phyloP scores from a whole-genome alignment of 768 basidiomycete species.

The Naganishia kalamii region DNA sequence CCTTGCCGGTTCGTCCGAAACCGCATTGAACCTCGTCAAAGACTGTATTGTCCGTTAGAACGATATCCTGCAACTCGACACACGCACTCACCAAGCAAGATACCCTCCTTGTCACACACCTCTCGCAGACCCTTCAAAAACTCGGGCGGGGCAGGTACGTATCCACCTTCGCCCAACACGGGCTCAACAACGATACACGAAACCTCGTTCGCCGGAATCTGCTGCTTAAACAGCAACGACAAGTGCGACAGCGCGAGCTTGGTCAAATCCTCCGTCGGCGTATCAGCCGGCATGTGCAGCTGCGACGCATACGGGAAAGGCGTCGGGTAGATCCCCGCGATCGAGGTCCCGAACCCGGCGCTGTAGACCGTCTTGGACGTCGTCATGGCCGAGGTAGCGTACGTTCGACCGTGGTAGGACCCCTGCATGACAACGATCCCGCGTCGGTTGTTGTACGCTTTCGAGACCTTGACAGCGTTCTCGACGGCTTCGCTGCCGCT shows the following conservation, averaged over 20 bases:
- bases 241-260: conserved; percentile 69
- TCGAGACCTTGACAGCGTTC: conserved; percentile 79
- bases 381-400: conserved; percentile 88
- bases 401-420: conserved; percentile 83
- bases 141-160: conserved; percentile 74
- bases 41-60: conserved; percentile 41
- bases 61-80: background rate
- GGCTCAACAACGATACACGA: conserved; percentile 93
- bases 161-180: conserved; percentile 90
- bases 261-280: conserved; percentile 58
- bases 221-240: conserved; percentile 70
- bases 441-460: conserved; percentile 67
- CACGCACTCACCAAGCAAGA: conserved; percentile 56
- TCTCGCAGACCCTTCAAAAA: conserved; percentile 73
- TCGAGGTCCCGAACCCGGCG: conserved; percentile 67
- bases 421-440: conserved; percentile 83
- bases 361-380: conserved; percentile 86
- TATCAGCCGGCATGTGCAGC: conserved; percentile 55
- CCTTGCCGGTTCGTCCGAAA: conserved; percentile 74
- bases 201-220: conserved; percentile 74
- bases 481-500: conserved; percentile 83
- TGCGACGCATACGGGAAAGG: conserved; percentile 95
- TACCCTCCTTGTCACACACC: conserved; percentile 79
- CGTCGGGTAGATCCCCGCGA: conserved; percentile 77
- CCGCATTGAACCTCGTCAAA: conserved; percentile 63